A percentile compares a stretch with the other conserved stretches of the same genome.
Evolutionary conservation across 2,329 filamentous ascomycete species (phyloP).

Genomic region (Penicillium sp.): DNA sequence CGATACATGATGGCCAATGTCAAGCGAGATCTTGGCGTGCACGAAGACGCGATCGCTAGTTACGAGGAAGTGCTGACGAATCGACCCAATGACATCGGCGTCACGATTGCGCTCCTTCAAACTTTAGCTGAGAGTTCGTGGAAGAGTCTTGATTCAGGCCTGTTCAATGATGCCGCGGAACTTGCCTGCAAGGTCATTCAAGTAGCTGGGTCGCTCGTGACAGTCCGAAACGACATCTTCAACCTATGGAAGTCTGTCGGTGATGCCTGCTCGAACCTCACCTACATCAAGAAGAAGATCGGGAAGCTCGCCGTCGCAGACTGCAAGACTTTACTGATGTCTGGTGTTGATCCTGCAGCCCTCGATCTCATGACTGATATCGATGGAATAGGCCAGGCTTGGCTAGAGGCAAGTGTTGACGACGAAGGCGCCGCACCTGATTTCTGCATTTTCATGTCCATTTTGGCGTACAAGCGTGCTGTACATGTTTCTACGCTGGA

Average conservation of each 20-base stretch:
- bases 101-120: slow-evolving; percentile 84
- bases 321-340: slow-evolving; percentile 61
- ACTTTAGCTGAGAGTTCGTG: slow-evolving; percentile 81
- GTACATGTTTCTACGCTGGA: slow-evolving; percentile 73
- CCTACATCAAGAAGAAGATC: slow-evolving; percentile 70
- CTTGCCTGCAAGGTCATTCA: slow-evolving; percentile 70
- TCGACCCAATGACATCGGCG: slow-evolving; percentile 76
- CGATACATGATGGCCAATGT: slow-evolving; percentile 97
- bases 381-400: slow-evolving; percentile 62
- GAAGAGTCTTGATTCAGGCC: slow-evolving; percentile 74
- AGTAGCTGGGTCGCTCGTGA: slow-evolving; percentile 65
- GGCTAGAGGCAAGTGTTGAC: slow-evolving; percentile 37
- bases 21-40: slow-evolving; percentile 87
- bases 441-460: slow-evolving; percentile 68
- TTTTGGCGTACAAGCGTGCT: slow-evolving; percentile 85
- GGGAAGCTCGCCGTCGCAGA: slow-evolving; percentile 61
- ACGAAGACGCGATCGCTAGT: slow-evolving; percentile 75
- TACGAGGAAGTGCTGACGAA: slow-evolving; percentile 72
- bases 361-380: slow-evolving; percentile 68
- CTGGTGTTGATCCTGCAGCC: slow-evolving; percentile 51
- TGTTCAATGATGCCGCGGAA: slow-evolving; percentile 80
- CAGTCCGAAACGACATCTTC: slow-evolving; percentile 70
- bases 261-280: slow-evolving; percentile 84
- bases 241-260: slow-evolving; percentile 94
- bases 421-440: slow-evolving; percentile 44